Conservation (phyloP, 1,284 basidiomycete genomes). For the Leccinum ponderosum region DNA sequence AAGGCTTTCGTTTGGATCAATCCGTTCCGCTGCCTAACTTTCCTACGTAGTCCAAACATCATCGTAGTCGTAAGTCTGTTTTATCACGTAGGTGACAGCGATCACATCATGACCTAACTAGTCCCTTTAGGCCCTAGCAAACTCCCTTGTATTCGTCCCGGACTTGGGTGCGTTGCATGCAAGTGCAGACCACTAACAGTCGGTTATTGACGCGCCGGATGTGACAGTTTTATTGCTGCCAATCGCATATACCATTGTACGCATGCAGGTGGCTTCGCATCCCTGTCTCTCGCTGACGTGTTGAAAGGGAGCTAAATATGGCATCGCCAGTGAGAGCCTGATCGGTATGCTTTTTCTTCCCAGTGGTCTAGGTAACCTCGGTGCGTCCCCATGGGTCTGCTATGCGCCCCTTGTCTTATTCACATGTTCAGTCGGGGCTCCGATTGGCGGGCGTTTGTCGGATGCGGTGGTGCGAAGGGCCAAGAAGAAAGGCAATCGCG, state of each 20-base stretch:
- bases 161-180: slow-evolving; percentile 44
- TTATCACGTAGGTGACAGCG: neutral
- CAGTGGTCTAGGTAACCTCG: slow-evolving; percentile 59
- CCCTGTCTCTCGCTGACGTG: slow-evolving; percentile 1
- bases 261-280: slow-evolving; percentile 4
- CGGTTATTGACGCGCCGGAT: slow-evolving; percentile 13
- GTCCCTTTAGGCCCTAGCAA: slow-evolving; percentile 40
- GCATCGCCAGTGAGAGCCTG: slow-evolving; percentile 57
- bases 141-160: slow-evolving; percentile 40
- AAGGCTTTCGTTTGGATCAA: slow-evolving; percentile 54
- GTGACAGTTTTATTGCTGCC: slow-evolving; percentile 38
- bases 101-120: neutral
- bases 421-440: slow-evolving; percentile 45
- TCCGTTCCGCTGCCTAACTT: slow-evolving; percentile 52
- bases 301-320: slow-evolving; percentile 53
- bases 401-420: neutral
- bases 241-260: slow-evolving; percentile 38
- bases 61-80: slow-evolving; percentile 49
- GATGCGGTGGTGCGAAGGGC: slow-evolving; percentile 52
- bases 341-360: slow-evolving; percentile 64
- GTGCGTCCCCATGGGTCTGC: slow-evolving; percentile 27
- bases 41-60: slow-evolving; percentile 63
- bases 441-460: slow-evolving; percentile 52
- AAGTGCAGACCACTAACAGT: slow-evolving; percentile 5
- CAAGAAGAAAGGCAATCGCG: slow-evolving; percentile 47